A percentile compares a stretch with the other conserved stretches of the same genome.
Evolutionary conservation across 2,329 filamentous ascomycete species (phyloP).

Genomic region (Xenoacremonium recifei): DNA sequence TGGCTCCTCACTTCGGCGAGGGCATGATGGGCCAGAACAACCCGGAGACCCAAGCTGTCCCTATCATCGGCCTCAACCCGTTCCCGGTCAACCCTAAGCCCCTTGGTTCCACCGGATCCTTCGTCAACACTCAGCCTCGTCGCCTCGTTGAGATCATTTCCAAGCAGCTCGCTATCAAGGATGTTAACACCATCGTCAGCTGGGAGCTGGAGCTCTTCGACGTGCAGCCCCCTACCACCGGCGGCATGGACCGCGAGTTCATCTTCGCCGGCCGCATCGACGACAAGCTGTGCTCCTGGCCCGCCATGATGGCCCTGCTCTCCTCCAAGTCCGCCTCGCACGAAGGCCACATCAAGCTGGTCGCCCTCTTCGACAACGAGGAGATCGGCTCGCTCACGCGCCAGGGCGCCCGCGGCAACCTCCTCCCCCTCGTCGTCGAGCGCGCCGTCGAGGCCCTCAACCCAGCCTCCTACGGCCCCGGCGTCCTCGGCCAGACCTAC

Average conservation of each 20-base stretch:
- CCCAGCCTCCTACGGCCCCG: conserved; percentile 51
- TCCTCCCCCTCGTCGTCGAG: conserved; percentile 78
- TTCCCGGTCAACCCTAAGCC: conserved; percentile 42
- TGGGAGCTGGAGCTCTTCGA: conserved; percentile 98
- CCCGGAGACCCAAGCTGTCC: conserved; percentile 88
- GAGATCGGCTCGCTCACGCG: conserved; percentile 90
- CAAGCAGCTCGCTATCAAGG: conserved; percentile 68
- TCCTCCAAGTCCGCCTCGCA: conserved; percentile 56
- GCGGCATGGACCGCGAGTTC: conserved; percentile 86
- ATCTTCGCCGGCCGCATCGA: conserved; percentile 95
- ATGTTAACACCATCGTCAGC: conserved; percentile 77
- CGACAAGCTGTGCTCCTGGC: conserved; percentile 96
- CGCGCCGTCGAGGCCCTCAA: conserved; percentile 72
- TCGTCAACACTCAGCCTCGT: conserved; percentile 80
- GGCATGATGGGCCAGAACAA: conserved; percentile 69
- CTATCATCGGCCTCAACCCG: conserved; percentile 86
- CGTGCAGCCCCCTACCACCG: conserved; percentile 77
- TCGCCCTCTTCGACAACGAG: conserved; percentile 95
- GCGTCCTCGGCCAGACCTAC: conserved; percentile 75
- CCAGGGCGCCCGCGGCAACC: conserved; percentile 87
- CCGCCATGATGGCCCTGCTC: conserved; percentile 80
- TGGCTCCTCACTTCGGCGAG: conserved; percentile 91
- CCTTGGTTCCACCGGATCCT: conserved; percentile 67
- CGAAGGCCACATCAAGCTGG: conserved; percentile 77
- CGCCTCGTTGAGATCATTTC: conserved; percentile 82